phyloP scores from a whole-genome alignment of 345 rosid species.

The Dovyalis caffra region DNA sequence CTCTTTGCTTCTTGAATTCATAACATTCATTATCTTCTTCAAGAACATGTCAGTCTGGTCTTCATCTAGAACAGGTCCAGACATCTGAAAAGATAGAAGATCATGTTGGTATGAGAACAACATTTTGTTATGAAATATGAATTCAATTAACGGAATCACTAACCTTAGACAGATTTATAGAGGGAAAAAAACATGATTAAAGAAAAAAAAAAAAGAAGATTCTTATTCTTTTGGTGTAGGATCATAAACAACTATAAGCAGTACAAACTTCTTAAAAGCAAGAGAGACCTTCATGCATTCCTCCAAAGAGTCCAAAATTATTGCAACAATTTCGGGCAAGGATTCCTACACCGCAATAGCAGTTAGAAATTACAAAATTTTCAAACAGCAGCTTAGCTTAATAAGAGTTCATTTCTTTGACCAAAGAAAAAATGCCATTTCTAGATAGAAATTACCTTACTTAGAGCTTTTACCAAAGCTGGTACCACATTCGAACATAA shows the following conservation, averaged over 20 bases:
- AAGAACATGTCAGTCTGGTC: slow-evolving; percentile 6
- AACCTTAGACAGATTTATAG: background rate
- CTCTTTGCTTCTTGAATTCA: background rate
- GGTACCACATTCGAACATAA: background rate
- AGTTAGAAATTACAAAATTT: background rate
- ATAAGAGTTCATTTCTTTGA: background rate
- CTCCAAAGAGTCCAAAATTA: slow-evolving; percentile 7
- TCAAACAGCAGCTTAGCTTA: background rate
- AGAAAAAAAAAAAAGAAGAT: no score
- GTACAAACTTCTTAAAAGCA: background rate
- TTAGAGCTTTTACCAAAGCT: slow-evolving; percentile 18
- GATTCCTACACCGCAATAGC: slow-evolving; percentile 6
- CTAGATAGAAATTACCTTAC: background rate
- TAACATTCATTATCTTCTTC: background rate
- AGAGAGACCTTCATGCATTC: slow-evolving; percentile 15
- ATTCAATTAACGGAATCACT: background rate
- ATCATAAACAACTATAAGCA: background rate
- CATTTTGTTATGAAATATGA: background rate
- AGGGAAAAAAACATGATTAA: background rate
- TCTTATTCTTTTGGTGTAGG: background rate
- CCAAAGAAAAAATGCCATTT: background rate
- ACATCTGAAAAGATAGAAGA: slow-evolving; percentile 11
- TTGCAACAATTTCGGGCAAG: background rate
- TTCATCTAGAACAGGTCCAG: slow-evolving; percentile 6
- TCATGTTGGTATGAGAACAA: background rate